These are phyloP conservation scores for Pseudomassariella vexata DNA, from an alignment of 2,329 filamentous ascomycete genomes.

Conservation along the genomic window DNA sequence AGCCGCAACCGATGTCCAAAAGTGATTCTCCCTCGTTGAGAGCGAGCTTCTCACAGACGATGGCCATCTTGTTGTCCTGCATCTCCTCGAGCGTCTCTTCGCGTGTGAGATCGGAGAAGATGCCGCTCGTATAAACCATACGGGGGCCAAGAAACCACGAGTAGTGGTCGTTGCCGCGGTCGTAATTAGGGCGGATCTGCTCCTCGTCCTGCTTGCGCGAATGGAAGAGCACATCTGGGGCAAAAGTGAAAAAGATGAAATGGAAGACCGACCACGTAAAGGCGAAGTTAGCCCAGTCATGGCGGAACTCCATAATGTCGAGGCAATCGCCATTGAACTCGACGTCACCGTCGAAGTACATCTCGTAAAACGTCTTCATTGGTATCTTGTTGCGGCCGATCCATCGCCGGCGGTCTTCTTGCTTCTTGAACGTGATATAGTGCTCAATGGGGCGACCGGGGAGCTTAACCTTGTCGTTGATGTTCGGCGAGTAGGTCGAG, in stretches of 20 bases:
- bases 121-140: slow-evolving; percentile 94
- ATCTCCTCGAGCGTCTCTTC: slow-evolving; percentile 89
- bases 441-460: slow-evolving; percentile 80
- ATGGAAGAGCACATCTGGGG: slow-evolving; percentile 84
- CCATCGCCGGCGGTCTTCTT: slow-evolving; percentile 54
- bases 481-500: slow-evolving; percentile 75
- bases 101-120: slow-evolving; percentile 76
- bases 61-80: slow-evolving; percentile 90
- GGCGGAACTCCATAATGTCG: slow-evolving; percentile 82
- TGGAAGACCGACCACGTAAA: slow-evolving; percentile 79
- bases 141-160: slow-evolving; percentile 93
- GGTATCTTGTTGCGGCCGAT: slow-evolving; percentile 71
- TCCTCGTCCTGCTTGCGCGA: slow-evolving; percentile 89
- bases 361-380: slow-evolving; percentile 89
- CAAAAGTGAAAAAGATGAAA: slow-evolving; percentile 77
- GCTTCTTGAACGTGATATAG: slow-evolving; percentile 74
- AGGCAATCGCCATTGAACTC: slow-evolving; percentile 88
- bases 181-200: slow-evolving; percentile 92
- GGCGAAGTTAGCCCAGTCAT: slow-evolving; percentile 89
- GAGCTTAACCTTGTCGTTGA: slow-evolving; percentile 80
- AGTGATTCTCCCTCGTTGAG: slow-evolving; percentile 73
- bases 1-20: slow-evolving; percentile 91
- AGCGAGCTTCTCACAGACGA: slow-evolving; percentile 90
- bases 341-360: slow-evolving; percentile 89
- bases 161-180: slow-evolving; percentile 94